Percentiles rank a stretch among this genome's conserved stretches.
Evolutionary conservation across 257 asterid genomes (phyloP).

Genomic region (Dorcoceras hygrometricum): DNA sequence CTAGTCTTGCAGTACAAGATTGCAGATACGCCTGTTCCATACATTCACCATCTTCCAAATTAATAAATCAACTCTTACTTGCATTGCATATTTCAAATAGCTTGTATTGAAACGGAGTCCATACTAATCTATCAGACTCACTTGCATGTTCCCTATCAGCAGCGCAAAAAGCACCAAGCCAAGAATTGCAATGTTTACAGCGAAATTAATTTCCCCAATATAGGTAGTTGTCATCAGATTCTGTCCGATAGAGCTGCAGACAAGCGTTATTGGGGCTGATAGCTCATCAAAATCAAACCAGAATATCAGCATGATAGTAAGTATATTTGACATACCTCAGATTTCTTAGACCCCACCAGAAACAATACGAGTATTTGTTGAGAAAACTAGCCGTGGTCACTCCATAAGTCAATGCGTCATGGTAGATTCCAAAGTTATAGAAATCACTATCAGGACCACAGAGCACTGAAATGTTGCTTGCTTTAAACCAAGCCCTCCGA

Average conservation of each 20-base stretch:
- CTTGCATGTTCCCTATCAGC: conserved; percentile 83
- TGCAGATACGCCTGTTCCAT: conserved; percentile 48
- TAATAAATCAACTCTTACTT: no score
- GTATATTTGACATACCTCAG: conserved; percentile 38
- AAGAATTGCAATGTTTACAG: conserved; percentile 55
- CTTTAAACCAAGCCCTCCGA: conserved; percentile 40
- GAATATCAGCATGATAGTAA: not conserved
- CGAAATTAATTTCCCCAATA: conserved; percentile 57
- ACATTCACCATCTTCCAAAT: not conserved
- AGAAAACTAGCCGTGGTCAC: conserved; percentile 41
- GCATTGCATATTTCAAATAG: no score
- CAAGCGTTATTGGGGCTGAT: not conserved
- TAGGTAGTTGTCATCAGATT: conserved; percentile 52
- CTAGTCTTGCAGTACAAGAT: conserved; percentile 52
- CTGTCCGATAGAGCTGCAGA: conserved; percentile 71
- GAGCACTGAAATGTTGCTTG: conserved; percentile 49
- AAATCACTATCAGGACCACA: conserved; percentile 40
- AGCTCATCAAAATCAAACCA: not conserved
- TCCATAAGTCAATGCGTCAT: conserved; percentile 34
- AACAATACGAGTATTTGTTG: conserved; percentile 49
- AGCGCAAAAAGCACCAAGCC: conserved; percentile 66
- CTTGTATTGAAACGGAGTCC: no score
- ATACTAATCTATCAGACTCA: conserved; percentile 21
- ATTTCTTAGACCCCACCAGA: conserved; percentile 71
- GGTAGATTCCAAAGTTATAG: conserved; percentile 52